Percentiles rank a stretch among this genome's conserved stretches.
Evolutionary conservation across 2,329 filamentous ascomycete genomes (phyloP).

Genomic region (Fusarium compactum): DNA sequence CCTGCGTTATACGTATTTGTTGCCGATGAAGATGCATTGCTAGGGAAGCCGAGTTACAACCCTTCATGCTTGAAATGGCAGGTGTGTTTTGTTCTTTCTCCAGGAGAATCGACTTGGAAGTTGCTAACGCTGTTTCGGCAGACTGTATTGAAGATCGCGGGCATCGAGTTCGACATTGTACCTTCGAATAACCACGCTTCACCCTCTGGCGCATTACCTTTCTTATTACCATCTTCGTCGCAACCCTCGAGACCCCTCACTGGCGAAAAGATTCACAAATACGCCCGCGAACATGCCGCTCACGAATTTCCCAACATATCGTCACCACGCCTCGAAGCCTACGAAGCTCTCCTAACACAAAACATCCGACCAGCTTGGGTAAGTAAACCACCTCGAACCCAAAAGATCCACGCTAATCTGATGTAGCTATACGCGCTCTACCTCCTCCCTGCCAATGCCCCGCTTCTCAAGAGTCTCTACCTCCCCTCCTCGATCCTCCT

Average conservation of each 20-base stretch:
- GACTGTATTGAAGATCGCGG: slow-evolving; percentile 85
- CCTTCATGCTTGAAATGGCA: slow-evolving; percentile 97
- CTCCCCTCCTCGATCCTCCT: slow-evolving; percentile 75
- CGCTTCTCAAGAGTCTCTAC: slow-evolving; percentile 79
- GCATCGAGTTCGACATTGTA: slow-evolving; percentile 73
- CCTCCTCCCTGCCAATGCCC: slow-evolving; percentile 74
- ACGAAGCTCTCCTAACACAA: slow-evolving; percentile 80
- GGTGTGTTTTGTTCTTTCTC: slow-evolving; percentile 62
- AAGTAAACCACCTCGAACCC: slow-evolving; percentile 37
- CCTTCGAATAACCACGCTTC: slow-evolving; percentile 94
- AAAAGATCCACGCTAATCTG: slow-evolving; percentile 7
- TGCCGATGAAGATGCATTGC: slow-evolving; percentile 69
- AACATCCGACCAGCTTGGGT: slow-evolving; percentile 89
- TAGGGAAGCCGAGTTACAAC: slow-evolving; percentile 82
- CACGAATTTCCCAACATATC: slow-evolving; percentile 60
- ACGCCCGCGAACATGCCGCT: slow-evolving; percentile 65
- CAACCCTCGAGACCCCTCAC: slow-evolving; percentile 54
- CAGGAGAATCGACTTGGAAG: background rate
- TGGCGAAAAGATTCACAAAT: slow-evolving; percentile 73
- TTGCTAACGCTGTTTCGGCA: slow-evolving; percentile 51
- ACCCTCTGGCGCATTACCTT: slow-evolving; percentile 87
- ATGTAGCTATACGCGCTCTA: slow-evolving; percentile 84
- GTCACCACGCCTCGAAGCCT: slow-evolving; percentile 75
- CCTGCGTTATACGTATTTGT: slow-evolving; percentile 83
- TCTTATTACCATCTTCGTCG: slow-evolving; percentile 72